Percentiles rank a stretch among this genome's conserved stretches.
phyloP scores from a whole-genome alignment of 805 yeast genomes.

The Limtongia smithiae region DNA sequence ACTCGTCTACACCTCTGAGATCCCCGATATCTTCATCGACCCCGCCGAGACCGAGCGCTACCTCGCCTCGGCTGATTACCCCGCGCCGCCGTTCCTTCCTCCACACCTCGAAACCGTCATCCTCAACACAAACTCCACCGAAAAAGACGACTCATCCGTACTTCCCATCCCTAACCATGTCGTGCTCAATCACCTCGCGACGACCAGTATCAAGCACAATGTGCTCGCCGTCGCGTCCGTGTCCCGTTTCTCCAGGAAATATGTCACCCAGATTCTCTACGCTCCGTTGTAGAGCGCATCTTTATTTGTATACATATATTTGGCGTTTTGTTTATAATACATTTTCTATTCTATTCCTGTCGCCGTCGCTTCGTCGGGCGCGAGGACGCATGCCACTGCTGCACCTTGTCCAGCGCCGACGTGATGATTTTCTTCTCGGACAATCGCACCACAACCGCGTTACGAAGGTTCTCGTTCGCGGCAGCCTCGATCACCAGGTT shows the following conservation, averaged over 20 bases:
- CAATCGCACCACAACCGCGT: conserved; percentile 26
- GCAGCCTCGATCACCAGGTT: conserved; percentile 17
- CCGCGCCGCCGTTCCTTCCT: conserved; percentile 94
- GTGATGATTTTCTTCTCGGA: conserved; percentile 23
- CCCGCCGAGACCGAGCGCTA: conserved; percentile 42
- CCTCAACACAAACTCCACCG: conserved; percentile 62
- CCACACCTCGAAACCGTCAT: conserved; percentile 95
- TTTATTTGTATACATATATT: background rate
- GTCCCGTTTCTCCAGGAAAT: conserved; percentile 79
- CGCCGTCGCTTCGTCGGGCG: conserved; percentile 7
- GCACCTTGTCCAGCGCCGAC: conserved; percentile 9
- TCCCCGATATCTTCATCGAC: conserved; percentile 43
- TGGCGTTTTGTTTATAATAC: background rate
- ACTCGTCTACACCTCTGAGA: conserved; percentile 38
- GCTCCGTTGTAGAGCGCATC: conserved; percentile 51
- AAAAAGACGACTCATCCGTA: conserved; percentile 81
- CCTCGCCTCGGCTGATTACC: conserved; percentile 41
- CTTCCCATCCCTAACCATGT: conserved; percentile 93
- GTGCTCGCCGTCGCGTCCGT: conserved; percentile 91
- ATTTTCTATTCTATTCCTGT: background rate
- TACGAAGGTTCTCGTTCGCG: conserved; percentile 13
- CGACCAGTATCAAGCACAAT: conserved; percentile 89
- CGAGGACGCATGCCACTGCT: conserved; percentile 13
- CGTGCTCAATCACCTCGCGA: conserved; percentile 89
- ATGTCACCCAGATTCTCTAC: conserved; percentile 69